Evolutionary conservation across 179 eudicot species (phyloP).

Genomic region (Amaranthus tricolor): DNA sequence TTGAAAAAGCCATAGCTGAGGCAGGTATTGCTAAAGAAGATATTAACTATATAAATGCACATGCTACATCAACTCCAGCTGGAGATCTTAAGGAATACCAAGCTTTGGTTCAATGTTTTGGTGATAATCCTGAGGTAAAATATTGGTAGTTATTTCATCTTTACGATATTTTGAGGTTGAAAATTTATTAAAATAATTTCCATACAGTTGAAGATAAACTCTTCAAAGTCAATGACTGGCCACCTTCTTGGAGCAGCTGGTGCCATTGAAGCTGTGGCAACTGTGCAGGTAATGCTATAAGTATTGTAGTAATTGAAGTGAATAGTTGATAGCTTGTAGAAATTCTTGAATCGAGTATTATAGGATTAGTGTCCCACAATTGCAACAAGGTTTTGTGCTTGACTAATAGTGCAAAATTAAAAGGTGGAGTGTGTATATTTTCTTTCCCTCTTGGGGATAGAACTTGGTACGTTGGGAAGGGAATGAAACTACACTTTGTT

Average conservation of each 20-base stretch:
- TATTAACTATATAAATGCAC: conserved; percentile 92
- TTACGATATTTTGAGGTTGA: neutral
- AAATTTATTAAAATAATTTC: neutral
- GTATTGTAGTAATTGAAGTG: neutral
- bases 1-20: conserved; percentile 84
- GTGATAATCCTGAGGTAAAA: conserved; percentile 75
- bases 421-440: neutral
- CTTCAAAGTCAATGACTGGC: conserved; percentile 94
- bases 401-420: neutral
- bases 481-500: neutral
- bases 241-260: conserved; percentile 99
- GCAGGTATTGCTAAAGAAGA: conserved; percentile 83
- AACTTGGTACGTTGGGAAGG: too few species aligned
- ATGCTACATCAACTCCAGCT: conserved; percentile 89
- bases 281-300: conserved; percentile 66
- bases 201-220: conserved; percentile 74
- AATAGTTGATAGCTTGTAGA: neutral
- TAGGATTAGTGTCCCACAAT: neutral
- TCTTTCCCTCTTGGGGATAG: neutral
- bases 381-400: conserved; percentile 1
- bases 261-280: conserved; percentile 95
- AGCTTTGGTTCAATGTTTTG: conserved; percentile 77
- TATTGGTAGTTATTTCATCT: neutral
- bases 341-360: neutral
- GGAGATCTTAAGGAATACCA: conserved; percentile 93